Base-by-base conservation (phyloP, 202 grass and related monocot species). In the Hordeum pubiflorum region DNA sequence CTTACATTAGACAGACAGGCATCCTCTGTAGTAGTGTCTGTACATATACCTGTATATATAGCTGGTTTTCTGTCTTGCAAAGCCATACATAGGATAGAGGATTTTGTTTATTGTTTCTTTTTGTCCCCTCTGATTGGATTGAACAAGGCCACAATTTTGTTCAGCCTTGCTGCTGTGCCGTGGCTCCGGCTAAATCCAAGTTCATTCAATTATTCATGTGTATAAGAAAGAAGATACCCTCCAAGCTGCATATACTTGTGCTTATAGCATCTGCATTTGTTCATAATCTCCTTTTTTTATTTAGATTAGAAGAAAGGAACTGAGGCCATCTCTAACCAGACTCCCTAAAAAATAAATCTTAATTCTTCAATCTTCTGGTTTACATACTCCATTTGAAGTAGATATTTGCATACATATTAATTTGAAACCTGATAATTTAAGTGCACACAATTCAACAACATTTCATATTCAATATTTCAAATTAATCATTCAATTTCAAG, bases 71-170 rank as follows among this genome's bases (percentile, higher is more conserved):
- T n/a, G n/a, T n/a, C n/a, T 44, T 58, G 56, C 4, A 57, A 55
- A 72, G 22, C 61, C 57, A 81, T 63, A 77, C 63, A 37, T 17
- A 80, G 33, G 52, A 72, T 85, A 65, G 56, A 75, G 10, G 0
- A 32, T 69, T 24, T 43, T 41, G 15, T 54, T 39, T 86, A 7
- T 39, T 9, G 1, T 77, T 70, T 62, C 33, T 34, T 70, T 7
- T 61, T 76, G 17, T 41, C n/a, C 50, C 55, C 20, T 62, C 37
- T 57, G 43, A 77, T 85, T 85, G 82, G 81, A 81, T 78, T 72
- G 72, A 89, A 78, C 82, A 59, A 58, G 26, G 78, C 57, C 65
- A 72, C 82, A 89, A 89, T 78, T 85, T 78, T 89, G 87, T 89
- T 72, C 6, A 59, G 65, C 17, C 50, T n/a, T 89, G 78, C 58